Conservation (phyloP, 768 basidiomycete genomes). For the Tulasnella sp. region DNA sequence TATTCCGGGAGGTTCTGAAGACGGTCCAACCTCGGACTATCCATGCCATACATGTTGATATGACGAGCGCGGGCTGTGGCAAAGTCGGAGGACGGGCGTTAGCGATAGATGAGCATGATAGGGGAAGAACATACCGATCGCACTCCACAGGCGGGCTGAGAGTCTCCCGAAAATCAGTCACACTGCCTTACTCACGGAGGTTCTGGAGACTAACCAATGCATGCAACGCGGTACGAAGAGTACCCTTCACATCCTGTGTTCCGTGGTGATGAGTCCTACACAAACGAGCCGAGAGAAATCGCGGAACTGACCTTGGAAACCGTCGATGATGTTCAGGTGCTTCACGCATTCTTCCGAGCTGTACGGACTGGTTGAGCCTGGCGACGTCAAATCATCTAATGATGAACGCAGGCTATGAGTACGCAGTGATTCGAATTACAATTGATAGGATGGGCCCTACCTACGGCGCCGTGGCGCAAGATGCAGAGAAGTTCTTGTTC, state of each 20-base stretch:
- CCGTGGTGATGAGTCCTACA: neutral
- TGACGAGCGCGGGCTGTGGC: constrained; percentile 8
- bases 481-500: constrained; percentile 3
- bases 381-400: constrained; percentile 9
- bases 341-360: neutral
- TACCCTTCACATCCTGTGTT: neutral
- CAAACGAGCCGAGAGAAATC: neutral
- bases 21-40: constrained; percentile 3
- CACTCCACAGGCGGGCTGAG: constrained; percentile 10
- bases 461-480: constrained; percentile 1
- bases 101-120: neutral
- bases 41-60: constrained; percentile 6
- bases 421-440: neutral
- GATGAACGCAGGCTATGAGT: neutral
- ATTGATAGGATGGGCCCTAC: neutral
- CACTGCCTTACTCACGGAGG: neutral
- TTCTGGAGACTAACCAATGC: neutral
- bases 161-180: neutral
- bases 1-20: neutral
- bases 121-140: neutral
- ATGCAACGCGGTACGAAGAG: neutral
- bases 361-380: constrained; percentile 2
- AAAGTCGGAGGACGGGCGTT: neutral
- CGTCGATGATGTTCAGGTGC: neutral
- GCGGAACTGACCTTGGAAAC: neutral